These are phyloP conservation scores for Clarireedia monteithiana DNA, from an alignment of 2,329 filamentous ascomycete species.

Conservation along the genomic window DNA sequence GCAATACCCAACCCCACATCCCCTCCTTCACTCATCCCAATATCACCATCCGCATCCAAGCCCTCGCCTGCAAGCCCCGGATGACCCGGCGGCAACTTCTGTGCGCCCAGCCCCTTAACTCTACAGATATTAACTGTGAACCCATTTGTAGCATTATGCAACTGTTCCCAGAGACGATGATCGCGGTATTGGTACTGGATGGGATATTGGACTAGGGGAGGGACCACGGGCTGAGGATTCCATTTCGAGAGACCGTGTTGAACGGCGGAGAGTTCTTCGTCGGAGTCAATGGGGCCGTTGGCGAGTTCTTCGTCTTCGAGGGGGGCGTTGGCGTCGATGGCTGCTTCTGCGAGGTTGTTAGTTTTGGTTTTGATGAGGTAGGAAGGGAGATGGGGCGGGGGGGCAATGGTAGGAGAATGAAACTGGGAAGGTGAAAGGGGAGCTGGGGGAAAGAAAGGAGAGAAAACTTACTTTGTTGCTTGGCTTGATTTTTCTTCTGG, in stretches of 20 bases:
- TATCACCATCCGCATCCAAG: slow-evolving; percentile 48
- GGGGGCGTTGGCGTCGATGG: slow-evolving; percentile 88
- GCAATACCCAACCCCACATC: neutral
- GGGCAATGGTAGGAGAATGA: slow-evolving; percentile 10
- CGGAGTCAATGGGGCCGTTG: slow-evolving; percentile 77
- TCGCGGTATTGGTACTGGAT: slow-evolving; percentile 58
- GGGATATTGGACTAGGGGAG: slow-evolving; percentile 53
- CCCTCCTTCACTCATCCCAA: slow-evolving; percentile 17
- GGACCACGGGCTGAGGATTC: slow-evolving; percentile 69
- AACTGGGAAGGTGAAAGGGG: slow-evolving; percentile 7
- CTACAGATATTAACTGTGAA: slow-evolving; percentile 58
- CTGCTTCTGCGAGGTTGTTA: slow-evolving; percentile 59
- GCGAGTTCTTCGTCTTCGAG: slow-evolving; percentile 77
- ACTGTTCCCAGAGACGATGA: slow-evolving; percentile 55
- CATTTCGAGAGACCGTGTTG: slow-evolving; percentile 74
- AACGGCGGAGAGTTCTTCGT: slow-evolving; percentile 85
- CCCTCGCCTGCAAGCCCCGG: slow-evolving; percentile 39
- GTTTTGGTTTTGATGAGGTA: neutral
- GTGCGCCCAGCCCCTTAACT: slow-evolving; percentile 46
- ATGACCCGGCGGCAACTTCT: slow-evolving; percentile 45
- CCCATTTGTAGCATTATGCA: slow-evolving; percentile 58
- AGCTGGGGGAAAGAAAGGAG: neutral
- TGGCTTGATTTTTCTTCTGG: slow-evolving; percentile 97
- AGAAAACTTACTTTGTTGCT: slow-evolving; percentile 74
- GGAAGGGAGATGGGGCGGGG: neutral